A percentile compares a stretch with the other conserved stretches of the same genome.
Evolutionary conservation across 2,329 filamentous ascomycete species (phyloP).

Genomic region (Alternaria sp.): DNA sequence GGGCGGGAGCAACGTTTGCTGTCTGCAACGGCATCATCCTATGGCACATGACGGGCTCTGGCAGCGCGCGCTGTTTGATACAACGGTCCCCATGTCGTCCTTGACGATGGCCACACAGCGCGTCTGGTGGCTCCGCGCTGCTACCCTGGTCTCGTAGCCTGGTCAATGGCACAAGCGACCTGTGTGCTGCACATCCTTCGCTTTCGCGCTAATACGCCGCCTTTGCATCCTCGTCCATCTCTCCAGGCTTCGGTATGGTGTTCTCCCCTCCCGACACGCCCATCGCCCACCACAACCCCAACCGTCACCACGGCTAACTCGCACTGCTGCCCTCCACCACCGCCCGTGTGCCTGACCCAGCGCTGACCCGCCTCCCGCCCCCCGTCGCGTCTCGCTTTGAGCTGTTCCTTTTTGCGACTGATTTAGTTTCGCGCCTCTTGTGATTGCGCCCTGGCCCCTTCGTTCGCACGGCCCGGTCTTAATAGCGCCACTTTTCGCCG

Average conservation of each 20-base stretch:
- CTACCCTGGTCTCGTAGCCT: slow-evolving; percentile 28
- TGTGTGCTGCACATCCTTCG: slow-evolving; percentile 22
- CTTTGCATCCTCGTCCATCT: slow-evolving; percentile 9
- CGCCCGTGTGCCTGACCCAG: slow-evolving; percentile 10
- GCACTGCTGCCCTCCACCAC: background rate
- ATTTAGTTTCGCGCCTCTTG: slow-evolving; percentile 23
- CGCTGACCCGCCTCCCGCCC: slow-evolving; percentile 10
- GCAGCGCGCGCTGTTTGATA: slow-evolving; percentile 18
- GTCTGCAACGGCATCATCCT: slow-evolving; percentile 24
- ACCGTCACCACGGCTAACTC: background rate
- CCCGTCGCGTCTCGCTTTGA: slow-evolving; percentile 10
- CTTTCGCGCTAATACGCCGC: slow-evolving; percentile 20
- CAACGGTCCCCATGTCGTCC: slow-evolving; percentile 19
- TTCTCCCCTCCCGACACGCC: background rate
- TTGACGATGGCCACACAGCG: slow-evolving; percentile 25
- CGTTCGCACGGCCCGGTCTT: slow-evolving; percentile 35
- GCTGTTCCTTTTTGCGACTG: slow-evolving; percentile 21
- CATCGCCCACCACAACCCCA: background rate
- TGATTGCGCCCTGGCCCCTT: slow-evolving; percentile 34
- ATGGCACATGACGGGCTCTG: slow-evolving; percentile 6
- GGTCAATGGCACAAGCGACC: slow-evolving; percentile 36
- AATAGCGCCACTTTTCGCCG: slow-evolving; percentile 36
- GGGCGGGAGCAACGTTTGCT: slow-evolving; percentile 31
- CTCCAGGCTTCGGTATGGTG: background rate
- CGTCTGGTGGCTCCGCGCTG: slow-evolving; percentile 16